phyloP scores from a whole-genome alignment of 257 asterid species.

The Orobanche coerulescens region DNA sequence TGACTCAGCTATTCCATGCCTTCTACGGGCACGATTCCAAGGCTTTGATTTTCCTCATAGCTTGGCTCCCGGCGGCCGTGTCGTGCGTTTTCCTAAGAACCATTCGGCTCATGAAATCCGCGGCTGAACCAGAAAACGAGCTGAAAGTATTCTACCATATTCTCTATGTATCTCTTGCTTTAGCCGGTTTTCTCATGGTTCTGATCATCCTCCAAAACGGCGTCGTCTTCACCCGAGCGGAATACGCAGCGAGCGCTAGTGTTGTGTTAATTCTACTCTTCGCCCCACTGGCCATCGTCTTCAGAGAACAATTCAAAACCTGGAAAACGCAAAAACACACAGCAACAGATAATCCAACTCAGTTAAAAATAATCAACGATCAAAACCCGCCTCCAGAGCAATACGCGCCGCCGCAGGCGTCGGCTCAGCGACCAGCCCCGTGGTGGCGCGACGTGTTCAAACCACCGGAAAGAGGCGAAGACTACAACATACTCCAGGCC shows the following conservation, averaged over 20 bases:
- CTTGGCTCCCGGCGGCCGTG: slow-evolving; percentile 44
- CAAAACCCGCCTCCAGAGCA: neutral
- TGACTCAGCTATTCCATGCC: slow-evolving; percentile 36
- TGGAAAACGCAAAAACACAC: slow-evolving; percentile 13
- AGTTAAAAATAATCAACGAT: neutral
- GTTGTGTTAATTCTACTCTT: slow-evolving; percentile 34
- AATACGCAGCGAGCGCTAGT: slow-evolving; percentile 19
- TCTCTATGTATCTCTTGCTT: slow-evolving; percentile 34
- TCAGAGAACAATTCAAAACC: slow-evolving; percentile 26
- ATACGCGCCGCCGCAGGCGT: neutral
- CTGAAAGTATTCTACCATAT: slow-evolving; percentile 29
- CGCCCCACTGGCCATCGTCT: slow-evolving; percentile 31
- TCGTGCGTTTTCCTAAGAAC: slow-evolving; percentile 26
- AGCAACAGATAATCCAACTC: neutral
- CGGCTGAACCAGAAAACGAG: slow-evolving; percentile 22
- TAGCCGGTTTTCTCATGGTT: slow-evolving; percentile 41
- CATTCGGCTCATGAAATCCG: slow-evolving; percentile 28
- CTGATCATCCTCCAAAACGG: slow-evolving; percentile 30
- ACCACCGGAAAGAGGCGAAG: slow-evolving; percentile 49
- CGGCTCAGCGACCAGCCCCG: neutral
- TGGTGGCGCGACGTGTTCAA: slow-evolving; percentile 34
- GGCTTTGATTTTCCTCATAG: slow-evolving; percentile 35
- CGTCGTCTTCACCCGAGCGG: slow-evolving; percentile 16
- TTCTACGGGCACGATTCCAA: slow-evolving; percentile 27
- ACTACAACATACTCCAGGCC: slow-evolving; percentile 50